phyloP scores from a whole-genome alignment of 2,329 filamentous ascomycete species.

The Beauveria rudraprayagi region DNA sequence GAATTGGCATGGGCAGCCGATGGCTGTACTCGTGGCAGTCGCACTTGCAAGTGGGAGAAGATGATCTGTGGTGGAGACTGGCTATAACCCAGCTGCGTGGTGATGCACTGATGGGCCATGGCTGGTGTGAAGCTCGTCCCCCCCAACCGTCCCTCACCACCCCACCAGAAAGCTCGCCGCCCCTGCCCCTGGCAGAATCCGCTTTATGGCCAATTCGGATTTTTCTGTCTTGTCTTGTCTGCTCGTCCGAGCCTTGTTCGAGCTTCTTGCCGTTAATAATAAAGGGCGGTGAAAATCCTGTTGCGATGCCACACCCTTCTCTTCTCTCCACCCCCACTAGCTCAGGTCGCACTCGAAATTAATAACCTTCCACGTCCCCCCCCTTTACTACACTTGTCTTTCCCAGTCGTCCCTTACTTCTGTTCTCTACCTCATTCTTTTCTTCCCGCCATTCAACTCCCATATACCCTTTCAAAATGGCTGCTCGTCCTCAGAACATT shows the following conservation, averaged over 20 bases:
- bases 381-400: constrained; percentile 8
- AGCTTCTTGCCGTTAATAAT: neutral
- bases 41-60: neutral
- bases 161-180: constrained; percentile 8
- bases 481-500: constrained; percentile 73
- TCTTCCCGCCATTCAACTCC: neutral
- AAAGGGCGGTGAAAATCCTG: constrained; percentile 13
- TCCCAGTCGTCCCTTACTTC: constrained; percentile 1
- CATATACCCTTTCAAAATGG: constrained; percentile 43
- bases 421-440: neutral
- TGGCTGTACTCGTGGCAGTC: neutral
- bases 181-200: constrained; percentile 10
- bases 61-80: neutral
- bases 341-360: constrained; percentile 7
- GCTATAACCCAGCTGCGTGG: neutral
- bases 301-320: neutral
- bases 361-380: constrained; percentile 7
- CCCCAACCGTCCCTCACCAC: constrained; percentile 1
- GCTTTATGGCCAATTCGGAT: constrained; percentile 5
- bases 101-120: too few relatives aligned
- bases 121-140: neutral
- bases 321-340: constrained; percentile 5
- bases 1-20: neutral
- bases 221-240: neutral
- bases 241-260: neutral